Percentiles rank a stretch among this genome's conserved stretches.
Evolutionary conservation across 768 basidiomycete genomes (phyloP).

Genomic region (Xerocomellus intermedius): DNA sequence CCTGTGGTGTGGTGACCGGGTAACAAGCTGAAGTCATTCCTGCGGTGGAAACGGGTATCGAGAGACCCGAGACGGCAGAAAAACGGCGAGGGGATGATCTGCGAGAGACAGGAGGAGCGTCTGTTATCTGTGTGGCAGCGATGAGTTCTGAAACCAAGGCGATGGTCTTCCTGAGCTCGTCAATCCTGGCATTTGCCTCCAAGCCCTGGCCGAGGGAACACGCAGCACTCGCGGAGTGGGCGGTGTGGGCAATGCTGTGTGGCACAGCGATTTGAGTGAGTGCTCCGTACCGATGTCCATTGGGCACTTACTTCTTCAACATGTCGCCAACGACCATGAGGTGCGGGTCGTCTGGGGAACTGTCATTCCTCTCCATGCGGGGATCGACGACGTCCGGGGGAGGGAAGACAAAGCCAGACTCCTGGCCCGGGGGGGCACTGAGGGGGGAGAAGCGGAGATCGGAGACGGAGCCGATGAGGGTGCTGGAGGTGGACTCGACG

Average conservation of each 20-base stretch:
- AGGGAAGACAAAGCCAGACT: conserved; percentile 26
- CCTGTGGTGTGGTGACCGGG: conserved; percentile 20
- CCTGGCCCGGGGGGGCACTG: conserved; percentile 10
- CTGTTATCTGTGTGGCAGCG: conserved; percentile 39
- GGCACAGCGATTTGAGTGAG: conserved; percentile 21
- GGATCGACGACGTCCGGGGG: conserved; percentile 25
- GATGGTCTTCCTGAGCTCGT: conserved; percentile 55
- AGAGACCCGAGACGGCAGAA: conserved; percentile 13
- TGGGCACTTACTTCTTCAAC: conserved; percentile 49
- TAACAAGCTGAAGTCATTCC: conserved; percentile 17
- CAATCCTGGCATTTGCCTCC: conserved; percentile 50
- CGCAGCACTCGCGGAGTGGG: conserved; percentile 53
- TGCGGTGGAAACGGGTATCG: conserved; percentile 44
- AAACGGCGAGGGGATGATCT: conserved; percentile 27
- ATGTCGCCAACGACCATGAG: conserved; percentile 50
- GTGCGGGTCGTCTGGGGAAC: conserved; percentile 42
- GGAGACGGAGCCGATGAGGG: conserved; percentile 20
- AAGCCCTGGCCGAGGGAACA: conserved; percentile 46
- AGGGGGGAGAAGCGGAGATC: conserved; percentile 29
- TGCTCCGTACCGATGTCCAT: not conserved
- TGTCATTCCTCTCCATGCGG: conserved; percentile 12
- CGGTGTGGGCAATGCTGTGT: conserved; percentile 58
- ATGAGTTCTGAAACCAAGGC: conserved; percentile 55
- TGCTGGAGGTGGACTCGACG: conserved; percentile 16
- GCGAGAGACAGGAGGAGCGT: conserved; percentile 34